Base-by-base conservation (phyloP, 768 basidiomycete genomes). In the Agaricus subrufescens region DNA sequence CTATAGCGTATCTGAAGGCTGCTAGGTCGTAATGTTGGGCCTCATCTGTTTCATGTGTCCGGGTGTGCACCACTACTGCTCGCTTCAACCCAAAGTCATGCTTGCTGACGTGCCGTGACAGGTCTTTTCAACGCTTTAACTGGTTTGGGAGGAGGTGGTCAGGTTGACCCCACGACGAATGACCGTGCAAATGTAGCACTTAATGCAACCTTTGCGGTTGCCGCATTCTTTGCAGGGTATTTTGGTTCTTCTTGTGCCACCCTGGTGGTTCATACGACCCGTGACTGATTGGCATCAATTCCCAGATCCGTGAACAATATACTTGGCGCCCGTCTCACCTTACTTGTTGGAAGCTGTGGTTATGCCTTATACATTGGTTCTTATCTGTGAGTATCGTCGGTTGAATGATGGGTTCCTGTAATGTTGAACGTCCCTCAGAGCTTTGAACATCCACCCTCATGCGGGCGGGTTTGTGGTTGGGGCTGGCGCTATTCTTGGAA, bases 81-180 rank as follows among this genome's bases (percentile, higher is more conserved):
- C 37, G 10, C 14, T 11, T 10, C 29, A 27, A 31, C 19, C 4
- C 4, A n/a, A 1, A 37, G 19, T 29, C 5, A 38, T 48, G 46
- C 0, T 37, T 15, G 31, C 9, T 27, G 19, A 29, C 31, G 15
- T 23, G 15, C 19, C n/a, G 60, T 73, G 46, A 71, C 71, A 67
- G 89, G 90, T 56, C 78, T 91, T 55, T 91, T 89, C 71, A 93
- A 91, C 63, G 84, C 89, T 0, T 73, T 91, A 63, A 86, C 82
- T 54, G 89, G 91, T 34, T 76, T 94, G 45, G 91, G 92, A 3
- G 90, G 78, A 45, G 89, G 87, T 46, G 91, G 91, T 3, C 86
- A 87, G 69, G 66, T 89, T 42, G 83, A 88, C 62, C 64, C 81
- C 11, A 75, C 73, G 3, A 87, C 84, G 11, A 81, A 79, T 64